phyloP scores from a whole-genome alignment of 345 rosid species.

The Citrus sp. region DNA sequence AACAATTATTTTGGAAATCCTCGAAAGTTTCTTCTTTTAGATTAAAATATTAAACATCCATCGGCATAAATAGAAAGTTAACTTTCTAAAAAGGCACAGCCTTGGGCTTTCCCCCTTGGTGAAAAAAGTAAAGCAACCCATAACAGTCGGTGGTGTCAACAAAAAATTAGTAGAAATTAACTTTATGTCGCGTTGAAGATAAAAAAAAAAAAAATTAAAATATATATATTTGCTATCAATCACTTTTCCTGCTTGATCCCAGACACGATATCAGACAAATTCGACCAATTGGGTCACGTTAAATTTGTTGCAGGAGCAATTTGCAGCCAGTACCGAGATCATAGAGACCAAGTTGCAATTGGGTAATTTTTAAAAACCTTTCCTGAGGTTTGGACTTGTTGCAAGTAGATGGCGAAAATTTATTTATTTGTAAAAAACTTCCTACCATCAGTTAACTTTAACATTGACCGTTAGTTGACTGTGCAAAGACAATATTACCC shows the following conservation, averaged over 20 bases:
- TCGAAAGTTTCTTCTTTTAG: background rate
- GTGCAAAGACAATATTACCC: too few relatives aligned
- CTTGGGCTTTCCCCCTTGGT: background rate
- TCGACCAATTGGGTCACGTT: background rate
- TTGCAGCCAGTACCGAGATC: background rate
- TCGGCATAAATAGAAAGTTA: background rate
- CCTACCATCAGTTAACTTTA: too few relatives aligned
- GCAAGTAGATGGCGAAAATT: too few relatives aligned
- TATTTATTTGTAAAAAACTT: too few relatives aligned
- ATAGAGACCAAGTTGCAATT: background rate
- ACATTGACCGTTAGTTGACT: too few relatives aligned
- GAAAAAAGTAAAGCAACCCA: background rate
- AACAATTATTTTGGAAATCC: background rate
- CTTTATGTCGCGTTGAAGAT: background rate
- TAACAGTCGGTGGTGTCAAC: background rate
- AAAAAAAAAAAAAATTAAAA: too few relatives aligned
- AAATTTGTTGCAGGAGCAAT: background rate
- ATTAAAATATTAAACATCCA: background rate
- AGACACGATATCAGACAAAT: background rate
- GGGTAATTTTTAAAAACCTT: too few relatives aligned
- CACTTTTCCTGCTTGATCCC: background rate
- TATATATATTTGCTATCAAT: background rate
- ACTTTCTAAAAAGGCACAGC: background rate
- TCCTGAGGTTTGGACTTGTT: too few relatives aligned
- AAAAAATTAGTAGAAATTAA: background rate